phyloP scores from a whole-genome alignment of 257 asterid genomes.

The Verbascum thapsus region DNA sequence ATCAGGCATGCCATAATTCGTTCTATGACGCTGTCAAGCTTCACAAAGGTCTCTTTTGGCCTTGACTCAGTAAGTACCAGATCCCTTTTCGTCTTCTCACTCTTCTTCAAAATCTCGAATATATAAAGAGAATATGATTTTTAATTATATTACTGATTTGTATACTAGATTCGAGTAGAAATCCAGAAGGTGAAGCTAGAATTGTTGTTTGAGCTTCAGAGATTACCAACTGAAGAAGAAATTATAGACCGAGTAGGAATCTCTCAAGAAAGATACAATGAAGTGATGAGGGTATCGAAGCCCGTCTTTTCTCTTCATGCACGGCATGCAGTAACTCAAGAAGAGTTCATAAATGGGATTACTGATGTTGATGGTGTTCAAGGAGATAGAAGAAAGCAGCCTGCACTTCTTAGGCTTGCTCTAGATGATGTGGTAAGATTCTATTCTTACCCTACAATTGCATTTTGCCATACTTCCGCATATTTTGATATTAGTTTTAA shows the following conservation, averaged over 20 bases:
- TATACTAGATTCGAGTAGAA: slow-evolving; percentile 61
- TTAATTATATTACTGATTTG: neutral
- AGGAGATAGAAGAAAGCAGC: slow-evolving; percentile 72
- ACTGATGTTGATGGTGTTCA: slow-evolving; percentile 73
- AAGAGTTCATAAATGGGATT: slow-evolving; percentile 72
- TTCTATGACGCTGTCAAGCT: slow-evolving; percentile 87
- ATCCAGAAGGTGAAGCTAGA: slow-evolving; percentile 69
- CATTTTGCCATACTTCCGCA: neutral
- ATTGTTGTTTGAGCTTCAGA: slow-evolving; percentile 64
- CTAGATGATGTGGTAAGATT: slow-evolving; percentile 86
- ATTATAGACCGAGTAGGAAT: slow-evolving; percentile 61
- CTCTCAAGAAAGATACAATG: slow-evolving; percentile 72
- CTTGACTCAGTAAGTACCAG: slow-evolving; percentile 76
- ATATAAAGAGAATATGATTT: neutral
- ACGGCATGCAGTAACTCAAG: slow-evolving; percentile 66
- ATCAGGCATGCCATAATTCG: slow-evolving; percentile 90
- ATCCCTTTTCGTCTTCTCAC: slow-evolving; percentile 14
- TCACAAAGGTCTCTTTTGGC: slow-evolving; percentile 91
- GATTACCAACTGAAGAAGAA: slow-evolving; percentile 71
- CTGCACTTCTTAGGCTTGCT: slow-evolving; percentile 92
- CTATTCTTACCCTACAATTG: slow-evolving; percentile 3
- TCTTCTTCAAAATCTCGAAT: neutral
- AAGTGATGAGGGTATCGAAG: slow-evolving; percentile 74
- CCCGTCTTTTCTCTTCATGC: slow-evolving; percentile 73
- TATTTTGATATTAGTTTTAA: neutral